Percentiles rank a stretch among this genome's conserved stretches.
phyloP scores from a whole-genome alignment of 208 protist genomes.

The Leishmania turanica region DNA sequence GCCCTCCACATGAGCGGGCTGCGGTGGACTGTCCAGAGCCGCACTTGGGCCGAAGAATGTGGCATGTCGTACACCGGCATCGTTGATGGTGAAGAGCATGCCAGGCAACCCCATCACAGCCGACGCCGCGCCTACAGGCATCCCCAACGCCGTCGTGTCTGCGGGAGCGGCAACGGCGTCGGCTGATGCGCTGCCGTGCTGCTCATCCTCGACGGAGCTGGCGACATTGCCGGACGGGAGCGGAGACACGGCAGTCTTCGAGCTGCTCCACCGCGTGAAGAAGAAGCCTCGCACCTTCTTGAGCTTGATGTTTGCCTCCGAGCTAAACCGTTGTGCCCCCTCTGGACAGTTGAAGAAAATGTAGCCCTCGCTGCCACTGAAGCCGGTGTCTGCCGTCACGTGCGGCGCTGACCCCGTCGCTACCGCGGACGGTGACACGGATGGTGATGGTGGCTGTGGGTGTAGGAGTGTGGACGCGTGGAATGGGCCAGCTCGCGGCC shows the following conservation, averaged over 20 bases:
- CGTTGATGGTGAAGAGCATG: conserved; percentile 88
- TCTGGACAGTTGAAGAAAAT: conserved; percentile 91
- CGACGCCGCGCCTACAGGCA: conserved; percentile 26
- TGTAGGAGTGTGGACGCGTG: neutral
- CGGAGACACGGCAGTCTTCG: too few relatives aligned
- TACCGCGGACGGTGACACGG: neutral
- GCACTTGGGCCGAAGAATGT: conserved; percentile 76
- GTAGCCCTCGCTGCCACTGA: conserved; percentile 50
- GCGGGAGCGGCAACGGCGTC: neutral
- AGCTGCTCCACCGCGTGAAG: conserved; percentile 66
- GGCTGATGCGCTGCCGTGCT: neutral
- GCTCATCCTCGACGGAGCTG: neutral
- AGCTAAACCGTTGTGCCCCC: conserved; percentile 81
- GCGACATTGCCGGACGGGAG: neutral
- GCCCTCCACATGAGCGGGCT: neutral
- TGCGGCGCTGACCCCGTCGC: neutral
- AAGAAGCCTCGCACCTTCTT: conserved; percentile 72
- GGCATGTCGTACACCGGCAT: conserved; percentile 58
- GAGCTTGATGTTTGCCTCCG: conserved; percentile 74
- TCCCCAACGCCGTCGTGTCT: neutral
- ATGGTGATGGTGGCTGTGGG: neutral
- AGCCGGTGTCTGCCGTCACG: conserved; percentile 20
- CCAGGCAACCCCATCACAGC: conserved; percentile 86
- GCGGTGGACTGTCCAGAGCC: neutral
- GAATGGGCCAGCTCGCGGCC: conserved; percentile 14